A percentile compares a stretch with the other conserved stretches of the same genome.
These are phyloP conservation scores for Keqinozyma sinolaborantium DNA, from an alignment of 1,139 yeast genomes.

Conservation along the genomic window DNA sequence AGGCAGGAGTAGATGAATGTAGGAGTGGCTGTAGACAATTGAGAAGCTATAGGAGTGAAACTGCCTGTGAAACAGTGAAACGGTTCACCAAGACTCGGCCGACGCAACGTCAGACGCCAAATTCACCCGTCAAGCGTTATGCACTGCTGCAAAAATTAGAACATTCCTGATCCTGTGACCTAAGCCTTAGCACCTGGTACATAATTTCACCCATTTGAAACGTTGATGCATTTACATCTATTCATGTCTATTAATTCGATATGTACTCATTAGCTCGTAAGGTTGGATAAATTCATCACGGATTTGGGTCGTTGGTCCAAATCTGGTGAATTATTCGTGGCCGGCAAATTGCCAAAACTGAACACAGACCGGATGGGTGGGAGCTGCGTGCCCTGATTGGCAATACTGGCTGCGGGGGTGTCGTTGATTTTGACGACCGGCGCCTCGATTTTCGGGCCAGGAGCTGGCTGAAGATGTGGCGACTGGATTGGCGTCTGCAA, in stretches of 20 bases:
- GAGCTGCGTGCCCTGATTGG: conserved; percentile 38
- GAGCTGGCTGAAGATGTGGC: conserved; percentile 33
- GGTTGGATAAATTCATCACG: background rate
- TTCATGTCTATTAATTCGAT: background rate
- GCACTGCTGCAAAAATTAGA: too few species aligned
- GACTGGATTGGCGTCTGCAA: conserved; percentile 44
- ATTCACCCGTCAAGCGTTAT: too few species aligned
- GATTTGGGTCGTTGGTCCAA: conserved; percentile 3
- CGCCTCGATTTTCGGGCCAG: conserved; percentile 5
- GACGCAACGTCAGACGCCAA: too few species aligned
- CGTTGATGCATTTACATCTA: too few species aligned
- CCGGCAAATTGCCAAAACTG: conserved; percentile 4
- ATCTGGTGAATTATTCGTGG: background rate
- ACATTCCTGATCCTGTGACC: too few species aligned
- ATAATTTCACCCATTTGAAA: too few species aligned
- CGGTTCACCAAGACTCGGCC: too few species aligned
- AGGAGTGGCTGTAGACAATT: too few species aligned
- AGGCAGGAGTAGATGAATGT: too few species aligned
- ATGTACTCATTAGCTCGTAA: background rate
- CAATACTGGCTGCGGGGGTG: conserved; percentile 23
- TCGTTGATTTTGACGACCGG: conserved; percentile 13
- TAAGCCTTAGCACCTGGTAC: too few species aligned
- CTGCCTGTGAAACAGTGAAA: too few species aligned
- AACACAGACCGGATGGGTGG: conserved; percentile 45
- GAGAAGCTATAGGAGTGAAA: too few species aligned